These are phyloP conservation scores for Phytopythium mirpurense DNA, from an alignment of 352 stramenopile species.

Conservation along the genomic window DNA sequence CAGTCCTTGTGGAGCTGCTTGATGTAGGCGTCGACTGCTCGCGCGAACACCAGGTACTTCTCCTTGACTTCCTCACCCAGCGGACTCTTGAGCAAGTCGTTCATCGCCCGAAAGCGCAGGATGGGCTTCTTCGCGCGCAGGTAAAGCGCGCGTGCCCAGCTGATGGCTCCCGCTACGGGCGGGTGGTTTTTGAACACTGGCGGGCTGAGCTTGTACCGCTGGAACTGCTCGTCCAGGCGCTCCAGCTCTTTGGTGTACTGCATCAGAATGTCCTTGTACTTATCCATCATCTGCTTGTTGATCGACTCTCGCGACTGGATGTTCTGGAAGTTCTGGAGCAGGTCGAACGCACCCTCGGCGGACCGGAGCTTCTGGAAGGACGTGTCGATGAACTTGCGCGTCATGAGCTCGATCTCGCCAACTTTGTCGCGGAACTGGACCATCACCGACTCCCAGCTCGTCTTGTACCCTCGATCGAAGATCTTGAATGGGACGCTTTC, in stretches of 20 bases:
- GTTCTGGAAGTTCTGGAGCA: constrained; percentile 97
- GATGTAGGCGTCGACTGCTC: constrained; percentile 91
- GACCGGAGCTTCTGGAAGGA: constrained; percentile 95
- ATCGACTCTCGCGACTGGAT: constrained; percentile 94
- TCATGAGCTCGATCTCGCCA: constrained; percentile 94
- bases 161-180: constrained; percentile 82
- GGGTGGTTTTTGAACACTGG: constrained; percentile 94
- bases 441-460: constrained; percentile 94
- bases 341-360: constrained; percentile 93
- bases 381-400: constrained; percentile 92
- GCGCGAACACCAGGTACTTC: constrained; percentile 92
- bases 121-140: constrained; percentile 94
- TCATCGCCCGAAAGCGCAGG: constrained; percentile 90
- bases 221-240: constrained; percentile 88
- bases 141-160: constrained; percentile 81
- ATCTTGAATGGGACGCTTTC: constrained; percentile 91
- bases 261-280: constrained; percentile 96
- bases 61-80: constrained; percentile 93
- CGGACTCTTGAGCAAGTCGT: constrained; percentile 89
- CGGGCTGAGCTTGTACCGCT: constrained; percentile 72
- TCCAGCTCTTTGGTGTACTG: constrained; percentile 96
- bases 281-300: constrained; percentile 96
- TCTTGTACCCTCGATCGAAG: constrained; percentile 93
- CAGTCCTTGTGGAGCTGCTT: constrained; percentile 91
- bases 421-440: constrained; percentile 92